Conservation (phyloP, 148 eudicot species). For the Heliamphora exappendiculata region DNA sequence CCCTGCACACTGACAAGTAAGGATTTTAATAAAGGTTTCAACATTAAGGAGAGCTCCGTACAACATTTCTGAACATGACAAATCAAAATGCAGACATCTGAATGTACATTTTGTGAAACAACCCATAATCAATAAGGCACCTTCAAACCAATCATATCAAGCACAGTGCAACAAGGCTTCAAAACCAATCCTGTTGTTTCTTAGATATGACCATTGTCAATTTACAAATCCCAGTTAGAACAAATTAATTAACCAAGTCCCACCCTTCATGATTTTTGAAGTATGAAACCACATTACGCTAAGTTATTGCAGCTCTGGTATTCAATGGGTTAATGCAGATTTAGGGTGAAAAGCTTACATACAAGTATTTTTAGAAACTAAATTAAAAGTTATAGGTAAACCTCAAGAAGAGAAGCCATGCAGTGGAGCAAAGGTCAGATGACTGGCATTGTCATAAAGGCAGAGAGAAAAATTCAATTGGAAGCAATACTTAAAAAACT, state of each 20-base stretch:
- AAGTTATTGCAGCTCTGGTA: not conserved
- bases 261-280: too few relatives aligned
- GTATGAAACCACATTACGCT: too few relatives aligned
- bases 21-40: not conserved
- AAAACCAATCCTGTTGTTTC: not conserved
- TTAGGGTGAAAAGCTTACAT: not conserved
- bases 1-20: slow-evolving; percentile 70
- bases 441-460: too few relatives aligned
- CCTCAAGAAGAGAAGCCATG: not conserved
- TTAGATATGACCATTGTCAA: not conserved
- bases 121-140: not conserved
- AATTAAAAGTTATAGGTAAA: not conserved
- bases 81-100: not conserved
- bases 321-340: not conserved
- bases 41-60: not conserved
- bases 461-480: too few relatives aligned
- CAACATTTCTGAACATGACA: not conserved
- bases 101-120: not conserved
- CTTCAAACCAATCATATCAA: not conserved
- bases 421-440: not conserved
- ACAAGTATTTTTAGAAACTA: not conserved
- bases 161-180: slow-evolving; percentile 1
- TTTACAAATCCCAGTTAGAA: not conserved
- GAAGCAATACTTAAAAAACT: too few relatives aligned
- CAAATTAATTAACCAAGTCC: not conserved